Evolutionary conservation across 768 basidiomycete genomes (phyloP), one percentile per base, ranked within the genome.

Genomic region (Leccinum subgranulosum): DNA sequence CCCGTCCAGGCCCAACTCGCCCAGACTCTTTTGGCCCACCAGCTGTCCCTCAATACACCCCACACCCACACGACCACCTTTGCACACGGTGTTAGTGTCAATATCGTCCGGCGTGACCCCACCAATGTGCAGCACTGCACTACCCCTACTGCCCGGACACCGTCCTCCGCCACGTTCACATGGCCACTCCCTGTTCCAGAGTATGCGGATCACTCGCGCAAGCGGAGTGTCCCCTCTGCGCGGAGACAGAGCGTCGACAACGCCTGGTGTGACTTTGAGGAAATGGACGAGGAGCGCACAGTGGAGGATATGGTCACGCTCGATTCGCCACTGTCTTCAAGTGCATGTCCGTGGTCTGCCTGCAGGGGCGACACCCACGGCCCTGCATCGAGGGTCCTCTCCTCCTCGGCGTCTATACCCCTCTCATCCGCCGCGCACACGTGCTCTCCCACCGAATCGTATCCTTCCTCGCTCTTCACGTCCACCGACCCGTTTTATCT

Each of bases 401-500:
- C 68, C n/a, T 52, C 69, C 14, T 52, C 74, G 43, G 33, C 60
- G 10, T 49, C 62, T 8, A 58, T 55, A 14, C 51, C 67, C 31
- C 55, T 60, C 19, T 53, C 60, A 1, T 43, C 41, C 19, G 27
- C 55, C 6, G 58, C 67, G 9, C 54, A 49, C 56, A 56, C 55
- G 49, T 57, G 15, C 55, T 58, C 65, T 43, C 64, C 74, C 53
- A 52, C 64, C 34, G 72, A 71, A 25, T 25, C 66, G 1, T 62
- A 49, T 53, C 1, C 60, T 25, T 34, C 72, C 53, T 76, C 77
- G 34, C 61, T 69, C 31, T 80, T 80, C 64, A 68, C 77, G 1
- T 75, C 77, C 51, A 76, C 79, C 11, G 80, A 81, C 60, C 80
- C 79, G n/a, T 81, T 81, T 66, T 81, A 77, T 62, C 61, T 79